Conservation (phyloP, 2,329 filamentous ascomycete genomes). For the Alternaria ethzedia region DNA sequence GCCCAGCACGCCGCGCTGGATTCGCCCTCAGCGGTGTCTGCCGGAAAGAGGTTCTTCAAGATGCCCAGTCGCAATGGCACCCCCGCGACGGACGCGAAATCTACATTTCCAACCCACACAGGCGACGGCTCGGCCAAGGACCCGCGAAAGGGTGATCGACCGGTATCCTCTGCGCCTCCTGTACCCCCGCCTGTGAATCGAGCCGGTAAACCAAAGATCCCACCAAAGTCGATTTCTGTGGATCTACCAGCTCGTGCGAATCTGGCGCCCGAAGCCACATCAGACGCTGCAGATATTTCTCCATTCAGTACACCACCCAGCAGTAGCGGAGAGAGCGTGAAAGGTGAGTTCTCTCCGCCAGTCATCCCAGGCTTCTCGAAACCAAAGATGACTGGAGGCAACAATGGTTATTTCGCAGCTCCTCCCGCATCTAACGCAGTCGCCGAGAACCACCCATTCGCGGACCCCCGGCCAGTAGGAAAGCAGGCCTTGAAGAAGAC, state of each 20-base stretch:
- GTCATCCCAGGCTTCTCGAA: slow-evolving; percentile 33
- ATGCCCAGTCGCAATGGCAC: slow-evolving; percentile 51
- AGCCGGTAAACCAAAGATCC: slow-evolving; percentile 76
- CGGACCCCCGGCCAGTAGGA: slow-evolving; percentile 27
- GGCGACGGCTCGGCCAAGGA: slow-evolving; percentile 27
- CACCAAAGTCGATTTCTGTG: slow-evolving; percentile 52
- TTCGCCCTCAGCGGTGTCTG: slow-evolving; percentile 21
- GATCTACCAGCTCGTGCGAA: slow-evolving; percentile 29
- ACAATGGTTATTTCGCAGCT: slow-evolving; percentile 43
- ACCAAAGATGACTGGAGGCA: slow-evolving; percentile 25
- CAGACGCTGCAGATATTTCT: slow-evolving; percentile 63
- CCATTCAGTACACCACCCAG: slow-evolving; percentile 88
- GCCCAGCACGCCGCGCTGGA: slow-evolving; percentile 34
- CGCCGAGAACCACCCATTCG: slow-evolving; percentile 30
- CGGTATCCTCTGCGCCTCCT: slow-evolving; percentile 50
- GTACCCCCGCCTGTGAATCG: slow-evolving; percentile 79
- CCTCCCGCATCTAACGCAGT: slow-evolving; percentile 39
- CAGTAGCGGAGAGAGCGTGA: slow-evolving; percentile 69
- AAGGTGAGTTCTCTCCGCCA: slow-evolving; percentile 33
- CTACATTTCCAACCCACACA: slow-evolving; percentile 24
- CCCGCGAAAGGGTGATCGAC: slow-evolving; percentile 38
- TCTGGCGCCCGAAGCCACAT: slow-evolving; percentile 51
- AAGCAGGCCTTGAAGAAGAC: slow-evolving; percentile 27
- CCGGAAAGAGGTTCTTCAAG: slow-evolving; percentile 42
- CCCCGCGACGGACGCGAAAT: slow-evolving; percentile 50